Evolutionary conservation across 2,329 filamentous ascomycete genomes (phyloP).

Genomic region (Sclerotinia minor): DNA sequence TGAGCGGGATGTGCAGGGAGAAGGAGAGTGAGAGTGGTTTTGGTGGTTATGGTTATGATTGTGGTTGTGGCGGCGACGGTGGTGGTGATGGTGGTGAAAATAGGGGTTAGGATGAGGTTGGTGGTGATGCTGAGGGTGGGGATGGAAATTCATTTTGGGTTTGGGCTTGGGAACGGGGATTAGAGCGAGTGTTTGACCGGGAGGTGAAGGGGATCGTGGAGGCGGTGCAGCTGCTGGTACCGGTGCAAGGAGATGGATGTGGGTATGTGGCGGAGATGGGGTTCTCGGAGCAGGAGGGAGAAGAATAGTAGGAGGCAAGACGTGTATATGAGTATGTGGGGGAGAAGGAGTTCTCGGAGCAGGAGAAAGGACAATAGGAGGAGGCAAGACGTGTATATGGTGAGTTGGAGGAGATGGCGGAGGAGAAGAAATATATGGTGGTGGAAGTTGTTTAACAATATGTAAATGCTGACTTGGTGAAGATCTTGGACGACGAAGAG

Average conservation of each 20-base stretch:
- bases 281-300: neutral
- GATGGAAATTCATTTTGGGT: neutral
- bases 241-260: neutral
- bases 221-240: neutral
- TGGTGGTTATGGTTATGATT: neutral
- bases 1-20: neutral
- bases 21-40: neutral
- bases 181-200: neutral
- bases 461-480: neutral
- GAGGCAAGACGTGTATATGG: neutral
- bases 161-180: neutral
- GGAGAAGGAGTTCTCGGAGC: neutral
- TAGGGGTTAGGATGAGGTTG: neutral
- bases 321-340: neutral
- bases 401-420: neutral
- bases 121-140: neutral
- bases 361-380: neutral
- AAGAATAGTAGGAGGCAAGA: neutral
- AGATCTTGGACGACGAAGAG: neutral
- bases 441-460: neutral
- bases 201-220: neutral
- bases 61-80: neutral
- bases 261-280: neutral
- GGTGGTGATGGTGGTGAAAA: neutral
- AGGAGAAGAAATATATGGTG: neutral